Conservation (phyloP, 495 filamentous ascomycete genomes). For the Parathielavia hyrcaniae region DNA sequence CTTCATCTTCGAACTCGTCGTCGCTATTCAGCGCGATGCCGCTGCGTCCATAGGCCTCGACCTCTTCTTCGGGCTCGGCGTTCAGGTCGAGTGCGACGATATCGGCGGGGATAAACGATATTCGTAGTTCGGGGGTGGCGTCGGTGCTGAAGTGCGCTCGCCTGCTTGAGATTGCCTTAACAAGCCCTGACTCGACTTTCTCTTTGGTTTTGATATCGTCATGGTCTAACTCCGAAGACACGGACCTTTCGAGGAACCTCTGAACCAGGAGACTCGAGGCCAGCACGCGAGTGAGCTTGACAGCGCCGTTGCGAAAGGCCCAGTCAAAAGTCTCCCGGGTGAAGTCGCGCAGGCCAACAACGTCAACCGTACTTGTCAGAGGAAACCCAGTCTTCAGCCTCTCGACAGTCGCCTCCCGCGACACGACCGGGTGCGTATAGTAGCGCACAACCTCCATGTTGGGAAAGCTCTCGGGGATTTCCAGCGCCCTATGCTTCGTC, state of each 20-base stretch:
- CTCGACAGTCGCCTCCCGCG: conserved; percentile 52
- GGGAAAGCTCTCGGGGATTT: conserved; percentile 77
- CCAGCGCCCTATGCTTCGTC: conserved; percentile 63
- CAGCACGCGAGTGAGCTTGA: conserved; percentile 75
- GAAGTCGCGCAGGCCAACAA: conserved; percentile 62
- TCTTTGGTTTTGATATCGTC: conserved; percentile 40
- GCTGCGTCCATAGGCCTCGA: conserved; percentile 41
- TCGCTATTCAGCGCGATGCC: conserved; percentile 48
- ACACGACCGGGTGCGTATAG: conserved; percentile 81
- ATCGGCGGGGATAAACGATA: conserved; percentile 68
- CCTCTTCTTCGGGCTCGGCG: conserved; percentile 56
- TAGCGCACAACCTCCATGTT: conserved; percentile 70
- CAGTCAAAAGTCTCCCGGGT: conserved; percentile 79
- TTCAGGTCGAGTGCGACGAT: conserved; percentile 71
- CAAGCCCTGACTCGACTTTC: conserved; percentile 44
- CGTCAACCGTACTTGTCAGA: conserved; percentile 62
- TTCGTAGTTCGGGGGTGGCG: conserved; percentile 63
- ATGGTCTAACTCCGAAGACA: conserved; percentile 18
- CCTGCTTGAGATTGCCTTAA: conserved; percentile 57
- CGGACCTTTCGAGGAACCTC: conserved; percentile 47
- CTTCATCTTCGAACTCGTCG: conserved; percentile 51
- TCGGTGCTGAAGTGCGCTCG: conserved; percentile 69
- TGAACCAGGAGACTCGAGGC: conserved; percentile 70
- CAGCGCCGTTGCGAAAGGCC: conserved; percentile 67
- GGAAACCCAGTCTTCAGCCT: conserved; percentile 49